Evolutionary conservation across 345 rosid species (phyloP), one percentile per base, ranked within the genome.

Genomic region (Melaleuca alternifolia): DNA sequence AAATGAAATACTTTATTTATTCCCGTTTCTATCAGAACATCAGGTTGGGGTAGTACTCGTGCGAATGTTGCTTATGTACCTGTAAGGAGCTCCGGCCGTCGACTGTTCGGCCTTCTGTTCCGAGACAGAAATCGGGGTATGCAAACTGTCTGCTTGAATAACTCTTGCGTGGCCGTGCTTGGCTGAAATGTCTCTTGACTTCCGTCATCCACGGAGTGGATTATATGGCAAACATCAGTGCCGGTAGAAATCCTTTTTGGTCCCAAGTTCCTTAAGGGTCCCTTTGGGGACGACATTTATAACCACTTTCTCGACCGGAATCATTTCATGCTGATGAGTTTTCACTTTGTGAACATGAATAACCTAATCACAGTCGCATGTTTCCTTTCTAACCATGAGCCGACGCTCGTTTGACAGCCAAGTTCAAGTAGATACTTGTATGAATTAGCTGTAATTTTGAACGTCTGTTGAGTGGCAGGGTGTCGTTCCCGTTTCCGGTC

Each of bases 71-170:
- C 88, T 97, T 87, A 94, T 97, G 96, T 97, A 97, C 85, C 98
- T 96, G 2, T 93, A 91, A 87, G 97, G 97, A 37, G 95, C 98
- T 92, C 89, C 97, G 51, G 91, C 94, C 28, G 99, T 96, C 84
- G 91, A 93, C 85, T 97, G 98, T 88, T 94, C 96, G 15, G 90
- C 96, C 83, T 97, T 99, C 91, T 90, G 51, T 71, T 93, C 75
- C 83, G 91, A 95, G 85, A 96, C 98, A 6, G 96, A 94, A 88
- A 92, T 97, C 54, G 92, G 91, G 89, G 99, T 95, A 92, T 71
- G 97, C 89, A 23, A 75, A 57, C 85, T 81, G 11, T 81, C 76
- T 8, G 30, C 53, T 85, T 82, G 21, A n/a, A 56, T 13, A 21
- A 51, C 7, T 28, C 46, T 10, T 82, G 30, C 37, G 0, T 50